A percentile compares a stretch with the other conserved stretches of the same genome.
phyloP scores from a whole-genome alignment of 2,329 filamentous ascomycete species.

The Cladorrhinum sp. region DNA sequence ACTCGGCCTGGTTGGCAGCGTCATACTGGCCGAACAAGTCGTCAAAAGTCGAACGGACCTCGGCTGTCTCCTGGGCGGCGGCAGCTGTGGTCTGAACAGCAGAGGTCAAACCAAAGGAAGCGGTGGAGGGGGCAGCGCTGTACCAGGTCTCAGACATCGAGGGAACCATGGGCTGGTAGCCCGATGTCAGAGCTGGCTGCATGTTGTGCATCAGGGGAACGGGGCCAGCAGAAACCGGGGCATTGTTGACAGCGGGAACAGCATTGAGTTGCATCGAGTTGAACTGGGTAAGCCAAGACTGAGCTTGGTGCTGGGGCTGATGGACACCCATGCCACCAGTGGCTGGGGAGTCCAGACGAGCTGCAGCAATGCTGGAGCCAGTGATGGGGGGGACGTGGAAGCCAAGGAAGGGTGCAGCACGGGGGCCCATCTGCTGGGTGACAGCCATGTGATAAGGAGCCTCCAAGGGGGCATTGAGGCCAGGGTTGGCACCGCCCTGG shows the following conservation, averaged over 20 bases:
- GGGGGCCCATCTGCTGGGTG: constrained; percentile 3
- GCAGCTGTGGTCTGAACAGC: constrained; percentile 6
- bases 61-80: constrained; percentile 5
- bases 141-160: neutral
- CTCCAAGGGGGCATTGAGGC: constrained; percentile 7
- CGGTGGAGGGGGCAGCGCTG: neutral
- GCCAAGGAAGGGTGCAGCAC: constrained; percentile 7
- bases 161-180: constrained; percentile 8
- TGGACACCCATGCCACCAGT: constrained; percentile 10
- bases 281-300: constrained; percentile 27
- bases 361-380: constrained; percentile 14
- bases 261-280: constrained; percentile 21
- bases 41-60: constrained; percentile 28
- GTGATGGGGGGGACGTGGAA: constrained; percentile 8
- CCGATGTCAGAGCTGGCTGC: constrained; percentile 2
- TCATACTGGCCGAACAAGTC: constrained; percentile 31
- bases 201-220: constrained; percentile 5
- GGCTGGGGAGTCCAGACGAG: constrained; percentile 17
- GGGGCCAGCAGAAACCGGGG: constrained; percentile 5
- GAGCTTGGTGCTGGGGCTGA: neutral
- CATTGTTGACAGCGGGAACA: neutral
- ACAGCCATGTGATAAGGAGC: constrained; percentile 13
- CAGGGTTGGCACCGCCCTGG: constrained; percentile 14
- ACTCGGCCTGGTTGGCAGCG: constrained; percentile 18
- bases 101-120: no score